Conservation (phyloP, 1,284 basidiomycete genomes). For the Agroathelia rolfsii region DNA sequence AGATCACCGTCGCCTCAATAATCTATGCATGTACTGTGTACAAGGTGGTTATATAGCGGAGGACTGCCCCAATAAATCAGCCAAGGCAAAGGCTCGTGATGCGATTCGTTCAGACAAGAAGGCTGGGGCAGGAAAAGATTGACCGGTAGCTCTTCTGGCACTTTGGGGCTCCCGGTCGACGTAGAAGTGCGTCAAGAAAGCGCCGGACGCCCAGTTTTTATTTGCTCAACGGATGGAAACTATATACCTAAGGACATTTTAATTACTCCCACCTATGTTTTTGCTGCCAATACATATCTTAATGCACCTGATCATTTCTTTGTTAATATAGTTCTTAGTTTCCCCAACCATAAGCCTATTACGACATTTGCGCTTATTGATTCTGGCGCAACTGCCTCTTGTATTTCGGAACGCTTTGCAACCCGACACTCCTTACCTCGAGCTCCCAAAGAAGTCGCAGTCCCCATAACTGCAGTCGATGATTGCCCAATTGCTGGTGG, state of each 20-base stretch:
- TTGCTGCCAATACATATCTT: slow-evolving; percentile 10
- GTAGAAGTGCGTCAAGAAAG: slow-evolving; percentile 18
- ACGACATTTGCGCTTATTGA: slow-evolving; percentile 24
- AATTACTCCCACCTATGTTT: slow-evolving; percentile 11
- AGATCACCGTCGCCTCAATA: slow-evolving; percentile 12
- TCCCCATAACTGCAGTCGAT: slow-evolving; percentile 25
- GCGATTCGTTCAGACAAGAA: slow-evolving; percentile 7
- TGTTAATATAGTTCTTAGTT: slow-evolving; percentile 20
- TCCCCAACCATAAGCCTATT: slow-evolving; percentile 21
- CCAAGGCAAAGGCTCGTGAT: slow-evolving; percentile 9
- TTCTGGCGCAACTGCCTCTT: slow-evolving; percentile 23
- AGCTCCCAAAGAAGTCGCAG: slow-evolving; percentile 17
- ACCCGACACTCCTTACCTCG: slow-evolving; percentile 20
- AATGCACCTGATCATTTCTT: slow-evolving; percentile 23
- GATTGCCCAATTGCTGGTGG: slow-evolving; percentile 25
- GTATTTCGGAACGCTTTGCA: slow-evolving; percentile 25
- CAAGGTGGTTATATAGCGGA: slow-evolving; percentile 14
- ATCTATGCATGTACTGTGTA: slow-evolving; percentile 23
- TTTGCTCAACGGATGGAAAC: slow-evolving; percentile 10
- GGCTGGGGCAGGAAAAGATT: slow-evolving; percentile 23
- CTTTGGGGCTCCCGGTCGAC: slow-evolving; percentile 18
- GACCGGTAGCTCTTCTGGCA: slow-evolving; percentile 15
- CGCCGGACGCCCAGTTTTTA: slow-evolving; percentile 13
- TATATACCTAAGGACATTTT: slow-evolving; percentile 9
- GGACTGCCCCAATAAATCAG: slow-evolving; percentile 20